Conservation (phyloP, 345 rosid genomes). For the Syzygium jambos region DNA sequence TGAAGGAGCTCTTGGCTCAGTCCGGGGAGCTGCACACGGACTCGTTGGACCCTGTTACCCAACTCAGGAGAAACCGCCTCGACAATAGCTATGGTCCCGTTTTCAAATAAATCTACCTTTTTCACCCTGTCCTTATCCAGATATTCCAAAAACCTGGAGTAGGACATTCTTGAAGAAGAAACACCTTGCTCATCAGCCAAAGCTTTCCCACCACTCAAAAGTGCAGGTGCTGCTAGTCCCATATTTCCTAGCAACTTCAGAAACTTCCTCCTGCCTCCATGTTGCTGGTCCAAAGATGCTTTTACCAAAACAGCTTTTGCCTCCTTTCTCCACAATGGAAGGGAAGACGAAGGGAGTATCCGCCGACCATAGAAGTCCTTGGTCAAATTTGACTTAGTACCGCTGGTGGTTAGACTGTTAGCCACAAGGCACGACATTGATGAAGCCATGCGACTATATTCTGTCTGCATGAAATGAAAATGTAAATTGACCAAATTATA, state of each 20-base stretch:
- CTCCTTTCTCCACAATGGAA: constrained; percentile 18
- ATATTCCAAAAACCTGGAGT: constrained; percentile 94
- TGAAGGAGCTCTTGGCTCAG: constrained; percentile 93
- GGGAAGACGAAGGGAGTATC: constrained; percentile 21
- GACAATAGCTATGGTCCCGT: constrained; percentile 95
- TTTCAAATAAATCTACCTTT: constrained; percentile 89
- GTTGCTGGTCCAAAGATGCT: constrained; percentile 45
- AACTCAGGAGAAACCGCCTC: constrained; percentile 96
- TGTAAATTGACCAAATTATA: not conserved
- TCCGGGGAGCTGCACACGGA: constrained; percentile 95
- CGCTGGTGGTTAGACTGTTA: constrained; percentile 35
- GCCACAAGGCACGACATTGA: constrained; percentile 67
- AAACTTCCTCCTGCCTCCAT: constrained; percentile 64
- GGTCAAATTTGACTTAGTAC: constrained; percentile 24
- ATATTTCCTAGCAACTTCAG: constrained; percentile 67
- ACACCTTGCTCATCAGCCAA: constrained; percentile 85
- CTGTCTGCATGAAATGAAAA: not conserved
- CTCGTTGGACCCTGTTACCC: constrained; percentile 89
- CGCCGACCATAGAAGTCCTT: constrained; percentile 28
- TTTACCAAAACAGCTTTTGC: constrained; percentile 29
- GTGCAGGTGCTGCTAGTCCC: constrained; percentile 47
- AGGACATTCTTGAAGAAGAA: constrained; percentile 97
- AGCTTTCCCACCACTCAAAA: constrained; percentile 62
- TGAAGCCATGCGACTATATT: constrained; percentile 42
- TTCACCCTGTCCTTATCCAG: constrained; percentile 83